These are phyloP conservation scores for Vigna nakashimae DNA, from an alignment of 306 rosid genomes.

Conservation along the genomic window DNA sequence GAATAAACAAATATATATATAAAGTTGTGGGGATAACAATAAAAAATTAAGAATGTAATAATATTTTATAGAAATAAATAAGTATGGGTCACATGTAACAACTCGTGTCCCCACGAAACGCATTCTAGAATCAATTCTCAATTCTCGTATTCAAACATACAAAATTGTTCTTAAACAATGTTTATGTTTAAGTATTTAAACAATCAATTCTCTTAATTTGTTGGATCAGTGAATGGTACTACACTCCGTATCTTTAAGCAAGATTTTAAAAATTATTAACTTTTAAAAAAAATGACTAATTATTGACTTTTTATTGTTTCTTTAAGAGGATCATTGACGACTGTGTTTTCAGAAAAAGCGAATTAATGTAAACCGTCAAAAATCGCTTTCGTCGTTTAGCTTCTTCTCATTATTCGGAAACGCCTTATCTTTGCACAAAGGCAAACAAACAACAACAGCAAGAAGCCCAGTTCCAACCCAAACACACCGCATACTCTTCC, in stretches of 20 bases:
- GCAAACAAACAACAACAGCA: conserved; percentile 21
- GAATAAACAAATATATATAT: neutral
- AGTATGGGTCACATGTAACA: conserved; percentile 14
- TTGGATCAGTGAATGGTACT: neutral
- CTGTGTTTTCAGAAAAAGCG: neutral
- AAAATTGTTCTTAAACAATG: neutral
- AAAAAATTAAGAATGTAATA: neutral
- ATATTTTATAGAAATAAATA: neutral
- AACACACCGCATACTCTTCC: neutral
- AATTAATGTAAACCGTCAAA: conserved; percentile 44
- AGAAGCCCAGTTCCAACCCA: conserved; percentile 6
- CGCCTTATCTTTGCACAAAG: conserved; percentile 48
- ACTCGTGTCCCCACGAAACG: conserved; percentile 16
- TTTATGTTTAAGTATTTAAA: neutral
- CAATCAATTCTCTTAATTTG: neutral
- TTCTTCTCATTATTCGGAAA: conserved; percentile 43
- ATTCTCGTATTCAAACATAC: neutral
- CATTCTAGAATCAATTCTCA: conserved; percentile 4
- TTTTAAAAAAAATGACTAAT: conserved; percentile 6
- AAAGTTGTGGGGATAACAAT: neutral
- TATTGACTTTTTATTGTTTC: conserved; percentile 3
- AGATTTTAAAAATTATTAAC: too few species aligned
- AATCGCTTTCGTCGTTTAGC: conserved; percentile 50
- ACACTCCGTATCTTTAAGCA: too few species aligned
- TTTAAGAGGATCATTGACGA: conserved; percentile 12